Conservation (phyloP, 2,329 filamentous ascomycete genomes). For the Ilyonectria destructans region DNA sequence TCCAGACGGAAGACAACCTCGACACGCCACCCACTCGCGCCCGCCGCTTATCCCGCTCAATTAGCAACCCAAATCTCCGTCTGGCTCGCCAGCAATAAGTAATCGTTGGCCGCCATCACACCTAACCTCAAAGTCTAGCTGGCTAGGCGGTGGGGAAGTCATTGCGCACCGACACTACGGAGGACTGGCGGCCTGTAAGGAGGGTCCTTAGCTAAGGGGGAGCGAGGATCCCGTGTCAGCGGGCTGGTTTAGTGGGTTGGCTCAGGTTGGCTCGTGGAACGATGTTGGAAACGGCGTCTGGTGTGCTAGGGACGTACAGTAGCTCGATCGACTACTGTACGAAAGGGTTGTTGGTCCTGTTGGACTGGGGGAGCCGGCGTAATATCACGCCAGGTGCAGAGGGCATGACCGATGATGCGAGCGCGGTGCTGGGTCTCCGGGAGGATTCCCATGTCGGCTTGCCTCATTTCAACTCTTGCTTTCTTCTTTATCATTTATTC, state of each 20-base stretch:
- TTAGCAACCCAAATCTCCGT: not conserved
- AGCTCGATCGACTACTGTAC: conserved; percentile 21
- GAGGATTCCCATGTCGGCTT: not conserved
- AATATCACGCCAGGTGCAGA: conserved; percentile 16
- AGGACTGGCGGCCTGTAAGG: not conserved
- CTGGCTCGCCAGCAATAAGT: not conserved
- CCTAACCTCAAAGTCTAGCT: not conserved
- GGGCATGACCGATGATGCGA: not conserved
- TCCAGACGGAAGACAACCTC: not conserved
- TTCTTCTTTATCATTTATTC: not conserved
- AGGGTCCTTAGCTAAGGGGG: not conserved
- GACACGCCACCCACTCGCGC: not conserved
- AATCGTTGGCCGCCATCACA: not conserved
- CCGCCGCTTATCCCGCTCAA: not conserved
- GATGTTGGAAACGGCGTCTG: conserved; percentile 1
- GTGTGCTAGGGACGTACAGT: not conserved
- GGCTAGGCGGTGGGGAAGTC: not conserved
- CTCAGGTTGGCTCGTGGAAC: not conserved
- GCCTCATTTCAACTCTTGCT: not conserved
- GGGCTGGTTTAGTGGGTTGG: not conserved
- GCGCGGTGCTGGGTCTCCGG: not conserved
- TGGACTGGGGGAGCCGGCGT: not conserved
- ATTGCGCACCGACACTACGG: not conserved
- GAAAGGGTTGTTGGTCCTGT: conserved; percentile 4
- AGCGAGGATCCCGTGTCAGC: not conserved